These are phyloP conservation scores for Straminergon stramineum DNA, from an alignment of 225 moss, liverwort and hornwort species.

Conservation along the genomic window DNA sequence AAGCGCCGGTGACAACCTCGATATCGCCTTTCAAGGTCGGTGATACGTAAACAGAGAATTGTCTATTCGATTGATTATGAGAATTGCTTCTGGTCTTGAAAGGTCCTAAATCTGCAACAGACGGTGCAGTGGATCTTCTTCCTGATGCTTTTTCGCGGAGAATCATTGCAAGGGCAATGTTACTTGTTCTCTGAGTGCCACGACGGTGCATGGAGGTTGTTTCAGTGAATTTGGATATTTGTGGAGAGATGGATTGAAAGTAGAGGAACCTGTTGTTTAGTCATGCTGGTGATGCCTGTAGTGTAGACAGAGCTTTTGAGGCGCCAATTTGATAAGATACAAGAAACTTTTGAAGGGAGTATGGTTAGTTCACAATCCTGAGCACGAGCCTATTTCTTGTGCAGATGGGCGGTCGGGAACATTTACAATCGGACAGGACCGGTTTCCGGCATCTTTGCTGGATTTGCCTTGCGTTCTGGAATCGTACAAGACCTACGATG, in stretches of 20 bases:
- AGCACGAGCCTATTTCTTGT: background rate
- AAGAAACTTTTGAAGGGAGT: background rate
- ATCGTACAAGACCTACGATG: constrained; percentile 96
- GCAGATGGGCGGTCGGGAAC: constrained; percentile 85
- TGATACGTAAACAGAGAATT: background rate
- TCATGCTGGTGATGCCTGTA: background rate
- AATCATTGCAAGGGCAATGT: background rate
- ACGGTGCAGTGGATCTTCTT: background rate
- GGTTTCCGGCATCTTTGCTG: constrained; percentile 69
- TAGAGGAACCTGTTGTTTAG: background rate
- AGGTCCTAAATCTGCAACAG: background rate
- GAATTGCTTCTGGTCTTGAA: background rate
- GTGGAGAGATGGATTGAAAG: background rate
- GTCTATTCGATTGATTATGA: background rate
- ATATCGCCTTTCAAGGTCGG: constrained; percentile 74
- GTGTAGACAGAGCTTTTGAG: background rate
- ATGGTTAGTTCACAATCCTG: background rate
- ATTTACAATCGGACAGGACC: constrained; percentile 71
- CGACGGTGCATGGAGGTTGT: background rate
- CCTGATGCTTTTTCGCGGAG: background rate
- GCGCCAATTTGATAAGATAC: background rate
- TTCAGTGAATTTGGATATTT: background rate
- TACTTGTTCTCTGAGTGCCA: background rate
- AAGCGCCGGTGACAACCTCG: constrained; percentile 49
- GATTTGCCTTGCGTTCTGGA: constrained; percentile 92